These are phyloP conservation scores for Clavispora santaluciae DNA, from an alignment of 805 yeast species.

Conservation along the genomic window DNA sequence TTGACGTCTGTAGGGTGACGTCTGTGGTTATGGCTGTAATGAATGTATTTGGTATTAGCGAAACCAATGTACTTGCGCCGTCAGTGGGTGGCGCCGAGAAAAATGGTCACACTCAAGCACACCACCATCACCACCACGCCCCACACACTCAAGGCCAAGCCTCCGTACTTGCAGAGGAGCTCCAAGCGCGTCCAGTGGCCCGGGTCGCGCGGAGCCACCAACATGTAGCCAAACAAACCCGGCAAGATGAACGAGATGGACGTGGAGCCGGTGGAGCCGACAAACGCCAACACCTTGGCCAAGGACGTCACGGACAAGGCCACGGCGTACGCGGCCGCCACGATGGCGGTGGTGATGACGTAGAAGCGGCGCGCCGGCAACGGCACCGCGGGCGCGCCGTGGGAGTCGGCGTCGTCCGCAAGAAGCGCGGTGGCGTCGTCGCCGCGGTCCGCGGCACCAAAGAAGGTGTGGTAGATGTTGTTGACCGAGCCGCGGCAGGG, in stretches of 20 bases:
- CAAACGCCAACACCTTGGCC: slow-evolving; percentile 78
- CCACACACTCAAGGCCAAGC: slow-evolving; percentile 57
- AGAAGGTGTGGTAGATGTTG: slow-evolving; percentile 38
- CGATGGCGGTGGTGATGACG: slow-evolving; percentile 25
- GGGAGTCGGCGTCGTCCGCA: not conserved
- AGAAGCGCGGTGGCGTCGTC: not conserved
- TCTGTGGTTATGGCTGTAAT: no score
- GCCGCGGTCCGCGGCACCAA: not conserved
- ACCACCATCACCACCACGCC: slow-evolving; percentile 68
- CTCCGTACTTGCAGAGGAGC: slow-evolving; percentile 37
- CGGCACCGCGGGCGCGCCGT: slow-evolving; percentile 22
- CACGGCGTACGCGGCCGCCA: slow-evolving; percentile 52
- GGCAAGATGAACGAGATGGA: slow-evolving; percentile 88
- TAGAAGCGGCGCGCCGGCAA: slow-evolving; percentile 22
- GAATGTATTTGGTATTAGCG: no score
- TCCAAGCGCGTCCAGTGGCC: slow-evolving; percentile 25
- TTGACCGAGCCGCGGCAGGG: slow-evolving; percentile 74
- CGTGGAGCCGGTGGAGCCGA: slow-evolving; percentile 92
- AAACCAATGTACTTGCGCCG: no score
- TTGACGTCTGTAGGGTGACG: no score
- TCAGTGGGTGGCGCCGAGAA: slow-evolving; percentile 36
- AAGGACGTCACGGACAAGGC: slow-evolving; percentile 69
- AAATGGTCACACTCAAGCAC: slow-evolving; percentile 53
- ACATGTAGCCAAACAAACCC: slow-evolving; percentile 75
- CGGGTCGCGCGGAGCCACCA: slow-evolving; percentile 48